Base-by-base conservation (phyloP, 2,329 filamentous ascomycete species). In the Albifimbria verrucaria region DNA sequence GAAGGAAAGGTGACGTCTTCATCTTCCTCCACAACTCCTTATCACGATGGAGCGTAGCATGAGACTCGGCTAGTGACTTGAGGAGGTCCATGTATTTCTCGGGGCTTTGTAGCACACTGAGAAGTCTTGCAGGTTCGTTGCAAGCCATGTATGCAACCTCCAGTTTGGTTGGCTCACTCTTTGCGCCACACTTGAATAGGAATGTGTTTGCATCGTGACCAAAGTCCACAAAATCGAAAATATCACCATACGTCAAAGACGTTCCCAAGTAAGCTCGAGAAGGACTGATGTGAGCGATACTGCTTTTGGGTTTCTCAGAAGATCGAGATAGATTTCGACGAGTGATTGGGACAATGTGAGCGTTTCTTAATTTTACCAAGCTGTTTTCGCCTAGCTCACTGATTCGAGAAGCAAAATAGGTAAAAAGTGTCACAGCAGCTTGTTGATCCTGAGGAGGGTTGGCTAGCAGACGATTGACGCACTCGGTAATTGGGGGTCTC, bases 191-290 rank as follows among this genome's bases (percentile, higher is more conserved):
- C 57, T 90, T 89, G 61, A 92, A 83, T 18, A 99, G 74, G 64
- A 99, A 99, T 0, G 88, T 78, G 63, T 97, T 97, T 2, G 90
- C 93, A 65, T 93, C 86, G 28, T 80, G 75, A 0, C 93, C 92
- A 72, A 97, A 99, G 67, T 97, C 90, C 15, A 97, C 92, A 70
- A 97, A 99, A 66, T 97, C 92, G 60, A 99, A 96, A 26, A 99
- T 95, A 26, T 96, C 89, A 11, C 85, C 88, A 63, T 95, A 99
- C 7, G 77, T 79, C 2, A 73, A 68, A 6, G 80, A 85, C 24
- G 59, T 86, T 9, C 94, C 94, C 2, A 99, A 78, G 67, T 96
- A 99, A 57, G 88, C 92, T 41, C 85, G 78, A 45, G 80, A 81
- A 5, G 94, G 93, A 17, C 82, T 78, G 44, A 92, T 78, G 60